Percentiles rank a stretch among this genome's conserved stretches.
Conservation (phyloP, 2,329 filamentous ascomycete species). For the Chaetomiaceae sp. region DNA sequence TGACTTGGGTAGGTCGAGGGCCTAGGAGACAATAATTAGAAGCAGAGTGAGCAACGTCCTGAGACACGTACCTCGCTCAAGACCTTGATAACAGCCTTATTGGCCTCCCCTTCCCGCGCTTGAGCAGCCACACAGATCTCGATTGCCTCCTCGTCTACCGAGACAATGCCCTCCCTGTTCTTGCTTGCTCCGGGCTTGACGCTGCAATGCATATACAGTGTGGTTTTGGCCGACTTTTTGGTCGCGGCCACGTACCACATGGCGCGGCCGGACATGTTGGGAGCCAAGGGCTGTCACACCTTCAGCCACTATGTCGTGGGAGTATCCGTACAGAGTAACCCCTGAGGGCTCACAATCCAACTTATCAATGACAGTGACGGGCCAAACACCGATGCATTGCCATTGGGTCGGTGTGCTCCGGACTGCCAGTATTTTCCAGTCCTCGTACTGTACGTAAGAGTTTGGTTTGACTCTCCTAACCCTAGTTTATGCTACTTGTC, state of each 20-base stretch:
- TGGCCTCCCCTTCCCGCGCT: slow-evolving; percentile 63
- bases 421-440: too few species aligned
- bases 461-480: too few species aligned
- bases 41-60: not conserved
- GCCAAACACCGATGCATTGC: too few species aligned
- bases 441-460: too few species aligned
- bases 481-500: too few species aligned
- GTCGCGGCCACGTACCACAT: slow-evolving; percentile 43
- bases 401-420: too few species aligned
- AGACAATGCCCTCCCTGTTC: slow-evolving; percentile 55
- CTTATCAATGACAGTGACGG: too few species aligned
- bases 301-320: too few species aligned
- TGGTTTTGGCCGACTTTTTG: slow-evolving; percentile 41
- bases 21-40: slow-evolving; percentile 34
- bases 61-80: slow-evolving; percentile 51
- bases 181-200: slow-evolving; percentile 64
- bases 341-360: too few species aligned
- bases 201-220: slow-evolving; percentile 59
- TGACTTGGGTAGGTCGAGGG: slow-evolving; percentile 59
- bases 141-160: slow-evolving; percentile 52
- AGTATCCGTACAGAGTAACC: too few species aligned
- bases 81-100: slow-evolving; percentile 60
- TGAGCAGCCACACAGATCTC: slow-evolving; percentile 63
- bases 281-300: too few species aligned
- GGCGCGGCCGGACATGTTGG: slow-evolving; percentile 16